Evolutionary conservation across 2,329 filamentous ascomycete species (phyloP).

Genomic region (Fusarium transvaalense): DNA sequence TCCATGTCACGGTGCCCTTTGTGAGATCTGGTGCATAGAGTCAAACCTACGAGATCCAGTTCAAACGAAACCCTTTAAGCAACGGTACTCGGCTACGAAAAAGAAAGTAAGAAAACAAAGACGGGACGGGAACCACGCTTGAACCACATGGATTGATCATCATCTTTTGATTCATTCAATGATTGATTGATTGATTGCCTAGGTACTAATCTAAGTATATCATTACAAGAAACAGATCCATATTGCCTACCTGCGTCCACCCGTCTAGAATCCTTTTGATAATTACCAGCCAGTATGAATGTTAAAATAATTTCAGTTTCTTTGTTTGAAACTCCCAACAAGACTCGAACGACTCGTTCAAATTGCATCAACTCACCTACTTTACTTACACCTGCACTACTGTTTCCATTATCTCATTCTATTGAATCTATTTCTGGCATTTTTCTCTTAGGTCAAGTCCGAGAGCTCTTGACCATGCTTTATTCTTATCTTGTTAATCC

Average conservation of each 20-base stretch:
- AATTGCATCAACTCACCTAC: constrained; percentile 18
- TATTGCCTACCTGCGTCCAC: not conserved
- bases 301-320: constrained; percentile 18
- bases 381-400: constrained; percentile 24
- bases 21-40: constrained; percentile 48
- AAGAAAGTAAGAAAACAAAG: constrained; percentile 19
- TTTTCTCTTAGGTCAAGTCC: constrained; percentile 19
- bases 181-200: not conserved
- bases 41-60: constrained; percentile 44
- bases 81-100: constrained; percentile 16
- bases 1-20: constrained; percentile 43
- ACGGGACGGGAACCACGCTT: constrained; percentile 22
- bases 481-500: constrained; percentile 30
- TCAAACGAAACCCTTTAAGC: constrained; percentile 32
- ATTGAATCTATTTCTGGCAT: constrained; percentile 42
- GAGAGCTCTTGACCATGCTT: constrained; percentile 27
- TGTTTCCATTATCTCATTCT: constrained; percentile 25
- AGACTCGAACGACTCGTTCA: not conserved
- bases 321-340: constrained; percentile 28
- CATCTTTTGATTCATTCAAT: constrained; percentile 1
- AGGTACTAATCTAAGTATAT: not conserved
- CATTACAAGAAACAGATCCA: not conserved
- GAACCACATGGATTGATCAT: constrained; percentile 2
- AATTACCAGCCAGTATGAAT: not conserved
- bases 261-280: not conserved